Base-by-base conservation (phyloP, 2,329 filamentous ascomycete species). In the Amauroascus niger region DNA sequence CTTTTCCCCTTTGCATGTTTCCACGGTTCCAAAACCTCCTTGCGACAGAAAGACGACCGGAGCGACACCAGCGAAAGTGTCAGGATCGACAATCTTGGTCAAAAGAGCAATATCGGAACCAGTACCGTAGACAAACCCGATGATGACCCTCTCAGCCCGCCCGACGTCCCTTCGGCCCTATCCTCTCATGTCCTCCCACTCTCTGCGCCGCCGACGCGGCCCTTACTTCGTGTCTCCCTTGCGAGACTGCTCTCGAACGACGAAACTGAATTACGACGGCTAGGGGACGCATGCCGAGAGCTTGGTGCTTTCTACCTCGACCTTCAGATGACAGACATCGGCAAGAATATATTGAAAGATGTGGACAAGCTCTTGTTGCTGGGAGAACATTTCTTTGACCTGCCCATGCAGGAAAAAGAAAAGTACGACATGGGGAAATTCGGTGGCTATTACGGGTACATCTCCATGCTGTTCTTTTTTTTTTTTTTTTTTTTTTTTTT, bases 361-460 rank as follows among this genome's bases (percentile, higher is more conserved):
- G 46, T 35, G 6, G 50, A 56, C 32, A 28, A 35, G 22, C 30
- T 56, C 3, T 56, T 56, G 32, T 5, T 6, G 14, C 20, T 56
- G 18, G 54, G 54, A 33, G 39, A 35, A n/a, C 37, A 44, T 9
- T n/a, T 56, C 6, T 56, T 56, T 26, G 22, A 39, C 5, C 50
- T 56, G n/a, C 18, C 50, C 6, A 30, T 33, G 1, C 7, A 41
- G 3, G 46, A 53, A 20, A 56, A 56, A 37, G 32, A 47, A 24
- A 47, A 50, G 40, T 56, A 56, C 22, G 50, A 56, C 22, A 56
- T 56, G 54, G 32, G 37, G 24, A 53, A 53, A 28, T 56, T 56
- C 49, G 54, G 54, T 35, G 54, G 54, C 22, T 56, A 56, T 39
- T 56, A 56, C 20, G 54, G 54, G 54, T 56, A 39, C n/a, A n/a